These are phyloP conservation scores for Eleusine coracana DNA, from an alignment of 176 grass and related monocot species.

Conservation along the genomic window DNA sequence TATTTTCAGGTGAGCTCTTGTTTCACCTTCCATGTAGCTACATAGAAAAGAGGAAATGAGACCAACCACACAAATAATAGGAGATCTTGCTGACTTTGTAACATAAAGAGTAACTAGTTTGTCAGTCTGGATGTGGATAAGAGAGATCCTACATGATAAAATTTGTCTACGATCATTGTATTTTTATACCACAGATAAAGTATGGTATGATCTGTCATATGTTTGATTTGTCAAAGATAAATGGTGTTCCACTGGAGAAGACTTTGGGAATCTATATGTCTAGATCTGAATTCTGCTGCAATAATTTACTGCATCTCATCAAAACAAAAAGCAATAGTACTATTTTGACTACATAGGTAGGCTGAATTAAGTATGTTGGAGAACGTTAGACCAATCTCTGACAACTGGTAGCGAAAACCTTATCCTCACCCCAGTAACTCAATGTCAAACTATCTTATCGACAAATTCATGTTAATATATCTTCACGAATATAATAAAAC, in stretches of 20 bases:
- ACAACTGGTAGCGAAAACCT: not conserved
- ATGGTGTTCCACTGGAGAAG: not conserved
- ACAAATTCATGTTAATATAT: not conserved
- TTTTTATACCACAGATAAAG: not conserved
- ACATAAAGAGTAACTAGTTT: conserved; percentile 7
- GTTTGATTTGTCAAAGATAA: conserved; percentile 17
- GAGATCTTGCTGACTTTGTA: not conserved
- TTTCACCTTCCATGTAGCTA: not conserved
- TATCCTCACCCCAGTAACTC: not conserved
- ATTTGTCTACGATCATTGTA: not conserved
- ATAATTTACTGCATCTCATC: not conserved
- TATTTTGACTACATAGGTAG: not conserved
- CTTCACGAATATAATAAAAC: not conserved
- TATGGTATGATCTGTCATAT: not conserved
- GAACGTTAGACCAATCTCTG: not conserved
- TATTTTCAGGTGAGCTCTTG: not conserved
- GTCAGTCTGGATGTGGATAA: not conserved
- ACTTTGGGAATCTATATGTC: not conserved
- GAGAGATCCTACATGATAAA: conserved; percentile 1
- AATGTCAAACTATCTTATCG: not conserved
- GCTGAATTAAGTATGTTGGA: not conserved
- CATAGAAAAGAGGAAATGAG: not conserved
- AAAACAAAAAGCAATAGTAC: not conserved
- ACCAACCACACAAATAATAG: not conserved
- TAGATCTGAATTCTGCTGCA: conserved; percentile 25